These are phyloP conservation scores for Ogataea wickerhamii DNA, from an alignment of 805 yeast species.

Conservation along the genomic window DNA sequence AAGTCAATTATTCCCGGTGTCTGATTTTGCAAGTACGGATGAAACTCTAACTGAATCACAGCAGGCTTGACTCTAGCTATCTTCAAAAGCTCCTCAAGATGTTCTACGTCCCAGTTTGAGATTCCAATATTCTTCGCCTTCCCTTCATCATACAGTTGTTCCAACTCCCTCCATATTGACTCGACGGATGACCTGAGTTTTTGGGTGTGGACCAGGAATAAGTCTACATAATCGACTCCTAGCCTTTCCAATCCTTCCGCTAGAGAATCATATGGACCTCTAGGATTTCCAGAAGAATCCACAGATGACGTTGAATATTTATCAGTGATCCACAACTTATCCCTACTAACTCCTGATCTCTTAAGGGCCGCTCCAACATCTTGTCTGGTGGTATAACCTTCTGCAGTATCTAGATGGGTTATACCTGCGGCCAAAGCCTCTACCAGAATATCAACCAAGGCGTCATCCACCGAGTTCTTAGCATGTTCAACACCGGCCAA, in stretches of 20 bases:
- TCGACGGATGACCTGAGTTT: slow-evolving; percentile 38
- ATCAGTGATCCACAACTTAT: slow-evolving; percentile 53
- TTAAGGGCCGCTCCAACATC: slow-evolving; percentile 58
- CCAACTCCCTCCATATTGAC: slow-evolving; percentile 47
- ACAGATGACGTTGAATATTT: too few species aligned
- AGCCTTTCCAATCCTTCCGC: slow-evolving; percentile 44
- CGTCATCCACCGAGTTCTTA: too few species aligned
- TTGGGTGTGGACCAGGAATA: slow-evolving; percentile 61
- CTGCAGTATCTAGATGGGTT: slow-evolving; percentile 63
- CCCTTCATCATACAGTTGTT: slow-evolving; percentile 48
- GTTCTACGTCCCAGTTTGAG: slow-evolving; percentile 51
- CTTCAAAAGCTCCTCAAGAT: slow-evolving; percentile 41
- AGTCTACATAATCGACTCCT: slow-evolving; percentile 51
- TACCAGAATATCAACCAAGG: slow-evolving; percentile 44
- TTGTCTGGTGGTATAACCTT: slow-evolving; percentile 52
- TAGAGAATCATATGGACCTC: slow-evolving; percentile 48
- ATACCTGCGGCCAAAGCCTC: slow-evolving; percentile 50
- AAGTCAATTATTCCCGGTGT: slow-evolving; percentile 46
- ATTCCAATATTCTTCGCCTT: slow-evolving; percentile 44
- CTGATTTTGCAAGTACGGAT: slow-evolving; percentile 60
- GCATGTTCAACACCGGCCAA: too few species aligned
- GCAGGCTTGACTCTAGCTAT: slow-evolving; percentile 43
- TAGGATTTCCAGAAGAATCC: too few species aligned
- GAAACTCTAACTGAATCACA: slow-evolving; percentile 64
- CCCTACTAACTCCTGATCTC: slow-evolving; percentile 41